These are phyloP conservation scores for Carallia pectinifolia DNA, from an alignment of 345 rosid genomes.

Conservation along the genomic window DNA sequence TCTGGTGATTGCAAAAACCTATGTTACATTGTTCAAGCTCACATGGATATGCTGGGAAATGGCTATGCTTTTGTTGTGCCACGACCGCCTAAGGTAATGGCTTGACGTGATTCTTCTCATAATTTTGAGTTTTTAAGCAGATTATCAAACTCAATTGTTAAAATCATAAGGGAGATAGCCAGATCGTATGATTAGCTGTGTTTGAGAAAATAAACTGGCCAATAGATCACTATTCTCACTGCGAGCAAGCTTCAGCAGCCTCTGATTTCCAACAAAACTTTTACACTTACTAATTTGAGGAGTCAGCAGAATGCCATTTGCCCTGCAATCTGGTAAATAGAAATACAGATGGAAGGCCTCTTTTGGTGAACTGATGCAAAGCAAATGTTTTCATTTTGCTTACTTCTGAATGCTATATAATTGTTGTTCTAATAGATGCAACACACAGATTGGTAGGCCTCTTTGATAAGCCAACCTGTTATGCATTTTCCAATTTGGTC, in stretches of 20 bases:
- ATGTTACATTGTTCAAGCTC: conserved; percentile 79
- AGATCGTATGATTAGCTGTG: background rate
- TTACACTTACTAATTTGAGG: background rate
- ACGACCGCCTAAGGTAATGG: conserved; percentile 73
- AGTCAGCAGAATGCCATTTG: background rate
- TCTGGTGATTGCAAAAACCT: conserved; percentile 70
- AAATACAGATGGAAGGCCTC: background rate
- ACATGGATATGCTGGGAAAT: conserved; percentile 69
- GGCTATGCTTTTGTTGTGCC: conserved; percentile 84
- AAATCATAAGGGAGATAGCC: background rate
- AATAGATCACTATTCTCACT: background rate
- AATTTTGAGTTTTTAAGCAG: background rate
- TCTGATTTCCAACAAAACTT: no score
- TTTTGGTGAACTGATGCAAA: no score
- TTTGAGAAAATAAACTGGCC: background rate
- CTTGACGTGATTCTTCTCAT: background rate
- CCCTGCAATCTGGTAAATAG: conserved; percentile 1
- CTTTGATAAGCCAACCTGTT: no score
- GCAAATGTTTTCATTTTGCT: no score
- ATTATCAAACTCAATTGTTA: conserved; percentile 1
- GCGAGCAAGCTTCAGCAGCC: no score
- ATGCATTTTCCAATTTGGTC: no score
- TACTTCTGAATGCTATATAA: no score
- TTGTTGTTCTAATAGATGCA: background rate
- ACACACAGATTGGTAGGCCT: background rate